Base-by-base conservation (phyloP, 768 basidiomycete genomes). In the Suillus decipiens region DNA sequence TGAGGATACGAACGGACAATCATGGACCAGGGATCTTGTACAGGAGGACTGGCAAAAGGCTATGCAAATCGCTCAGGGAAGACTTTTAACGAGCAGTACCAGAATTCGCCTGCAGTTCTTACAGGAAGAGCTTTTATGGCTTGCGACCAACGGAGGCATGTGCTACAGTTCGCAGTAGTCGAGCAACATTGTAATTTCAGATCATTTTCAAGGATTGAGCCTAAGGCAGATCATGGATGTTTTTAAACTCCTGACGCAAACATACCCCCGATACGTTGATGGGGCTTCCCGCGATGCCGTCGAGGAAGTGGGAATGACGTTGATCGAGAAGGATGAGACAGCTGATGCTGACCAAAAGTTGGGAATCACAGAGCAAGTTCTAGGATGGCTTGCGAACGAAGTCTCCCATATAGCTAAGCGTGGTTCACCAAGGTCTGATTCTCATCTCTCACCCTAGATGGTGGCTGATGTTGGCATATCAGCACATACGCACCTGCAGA, bases 261-360 rank as follows among this genome's bases (percentile, higher is more conserved):
- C 91, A 0, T 90, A 93, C 73, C 86, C 90, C 17, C 86, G 89
- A 68, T 95, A 95, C 79, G 78, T 85, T 50, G 94, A 96, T 72
- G 73, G 81, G 2, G 70, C 80, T 55, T 95, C 93, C 1, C 81
- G 88, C 64, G 82, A 85, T 61, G 90, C 90, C 2, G 89, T 92
- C 0, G 87, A 93, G 68, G 76, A 77, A 2, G 82, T 93, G 36
- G 86, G 84, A 0, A 82, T 85, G 71, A 84, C 85, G 54, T 69
- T 95, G 61, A 83, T 92, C 22, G 77, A 78, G 31, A 84, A 84
- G 42, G 90, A 93, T 67, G 85, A 88, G 63, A 82, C 76, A 15
- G 69, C 78, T 28, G 68, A 10, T 78, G 77, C 34, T 51, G 81
- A 82, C 63, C 75, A 72, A 22, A 85, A 81, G 66, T 70, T 87